phyloP scores from a whole-genome alignment of 441 rosid genomes.

The Jatropha podagrica region DNA sequence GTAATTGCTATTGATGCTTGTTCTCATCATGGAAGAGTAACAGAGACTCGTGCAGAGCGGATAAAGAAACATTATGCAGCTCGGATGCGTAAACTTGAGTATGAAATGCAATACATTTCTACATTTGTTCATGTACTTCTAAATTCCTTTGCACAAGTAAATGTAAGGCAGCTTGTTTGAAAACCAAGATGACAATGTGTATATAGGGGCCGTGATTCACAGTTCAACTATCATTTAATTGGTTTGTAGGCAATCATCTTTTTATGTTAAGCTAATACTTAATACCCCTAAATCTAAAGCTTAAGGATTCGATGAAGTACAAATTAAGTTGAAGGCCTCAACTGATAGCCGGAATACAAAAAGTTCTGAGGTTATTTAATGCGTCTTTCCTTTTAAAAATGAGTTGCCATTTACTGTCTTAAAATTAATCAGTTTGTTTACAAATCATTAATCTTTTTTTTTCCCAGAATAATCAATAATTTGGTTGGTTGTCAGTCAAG shows the following conservation, averaged over 20 bases:
- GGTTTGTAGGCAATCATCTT: neutral
- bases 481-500: neutral
- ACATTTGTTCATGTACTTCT: neutral
- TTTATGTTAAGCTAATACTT: neutral
- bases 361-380: neutral
- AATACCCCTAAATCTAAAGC: too few relatives aligned
- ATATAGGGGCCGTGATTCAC: neutral
- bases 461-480: neutral
- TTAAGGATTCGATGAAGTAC: neutral
- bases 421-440: neutral
- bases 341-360: too few relatives aligned
- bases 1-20: conserved; percentile 89
- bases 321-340: neutral
- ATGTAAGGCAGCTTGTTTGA: neutral
- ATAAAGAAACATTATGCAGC: conserved; percentile 75
- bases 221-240: neutral
- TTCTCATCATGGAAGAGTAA: conserved; percentile 79
- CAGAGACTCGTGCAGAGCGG: conserved; percentile 78
- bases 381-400: neutral
- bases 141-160: neutral
- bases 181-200: neutral
- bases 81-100: conserved; percentile 73
- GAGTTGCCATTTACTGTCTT: neutral
- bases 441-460: too few relatives aligned
- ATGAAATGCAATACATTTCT: conserved; percentile 25